These are phyloP conservation scores for Vitis rotundifolia DNA, from an alignment of 164 flowering plant species.

Conservation along the genomic window DNA sequence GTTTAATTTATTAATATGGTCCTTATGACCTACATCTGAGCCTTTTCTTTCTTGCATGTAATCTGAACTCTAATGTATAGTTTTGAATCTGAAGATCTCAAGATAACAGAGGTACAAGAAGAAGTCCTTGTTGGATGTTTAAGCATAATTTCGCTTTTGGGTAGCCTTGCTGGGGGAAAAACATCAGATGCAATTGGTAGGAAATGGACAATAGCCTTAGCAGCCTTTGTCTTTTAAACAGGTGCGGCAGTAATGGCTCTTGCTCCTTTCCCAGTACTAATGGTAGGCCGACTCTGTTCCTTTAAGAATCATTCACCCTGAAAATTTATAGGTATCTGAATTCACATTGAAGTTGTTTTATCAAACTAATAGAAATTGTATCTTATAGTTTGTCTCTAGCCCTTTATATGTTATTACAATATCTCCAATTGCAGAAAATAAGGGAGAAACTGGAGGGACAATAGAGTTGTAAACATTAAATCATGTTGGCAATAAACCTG, in stretches of 20 bases:
- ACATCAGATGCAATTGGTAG: constrained; percentile 41
- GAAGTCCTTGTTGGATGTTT: constrained; percentile 40
- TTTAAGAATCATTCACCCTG: background rate
- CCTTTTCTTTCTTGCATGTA: background rate
- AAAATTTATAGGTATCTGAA: background rate
- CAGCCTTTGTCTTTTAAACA: constrained; percentile 33
- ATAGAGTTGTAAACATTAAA: background rate
- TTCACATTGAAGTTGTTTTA: background rate
- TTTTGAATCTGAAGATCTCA: constrained; percentile 23
- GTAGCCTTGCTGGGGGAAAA: constrained; percentile 39
- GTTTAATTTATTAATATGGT: too few species aligned
- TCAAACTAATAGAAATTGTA: background rate
- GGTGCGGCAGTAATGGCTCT: constrained; percentile 40
- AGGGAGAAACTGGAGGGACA: background rate
- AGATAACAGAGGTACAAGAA: constrained; percentile 35
- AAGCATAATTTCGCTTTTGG: constrained; percentile 36
- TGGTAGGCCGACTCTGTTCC: constrained; percentile 31
- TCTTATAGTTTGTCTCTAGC: background rate
- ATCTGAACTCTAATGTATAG: background rate
- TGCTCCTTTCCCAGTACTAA: constrained; percentile 29
- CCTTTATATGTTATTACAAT: background rate
- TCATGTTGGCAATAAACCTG: background rate
- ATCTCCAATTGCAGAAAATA: background rate
- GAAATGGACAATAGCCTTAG: constrained; percentile 43
- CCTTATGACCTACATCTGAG: too few species aligned